Base-by-base conservation (phyloP, 208 protist genomes). In the Trypanosoma melophagium region DNA sequence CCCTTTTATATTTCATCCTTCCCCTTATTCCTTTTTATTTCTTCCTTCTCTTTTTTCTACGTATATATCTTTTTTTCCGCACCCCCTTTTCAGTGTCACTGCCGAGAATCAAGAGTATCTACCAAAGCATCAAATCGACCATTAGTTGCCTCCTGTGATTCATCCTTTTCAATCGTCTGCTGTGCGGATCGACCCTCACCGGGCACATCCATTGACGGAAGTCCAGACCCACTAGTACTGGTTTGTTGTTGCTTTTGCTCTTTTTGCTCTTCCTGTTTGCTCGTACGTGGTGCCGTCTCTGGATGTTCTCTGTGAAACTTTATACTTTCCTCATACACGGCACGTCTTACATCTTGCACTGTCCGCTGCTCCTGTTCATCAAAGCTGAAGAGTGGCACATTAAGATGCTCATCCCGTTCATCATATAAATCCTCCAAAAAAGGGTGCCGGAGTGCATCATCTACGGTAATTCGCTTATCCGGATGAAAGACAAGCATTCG, bases 401-500 rank as follows among this genome's bases (percentile, higher is more conserved):
- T 31, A 24, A 85, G 56, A 55, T 59, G 31, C 57, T 93, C 89
- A 56, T 96, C 87, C 1, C 71, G 77, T 35, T 93, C 84, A 58
- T 97, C 93, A 77, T 96, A 87, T 52, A 97, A 81, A 24, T 79
- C 72, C 55, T 67, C 77, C 5, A 97, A 77, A 55, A 94, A 98
- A 0, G 90, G 90, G 64, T 97, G 93, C 2, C 64, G 64, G 72
- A 98, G 92, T 9, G 94, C 94, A 35, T 98, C 89, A 28, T 79
- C 69, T 7, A 98, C 91, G 12, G 92, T 94, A 66, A 97, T 92
- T 28, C 96, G 87, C 69, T 94, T 89, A 38, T 93, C 76, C 7
- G 96, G 95, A 72, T 97, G 80, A 74, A 98, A 98, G 28, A 93
- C 81, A 28, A 98, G 87, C 93, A 98, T 97, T 31, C 77, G 77